A percentile compares a stretch with the other conserved stretches of the same genome.
These are phyloP conservation scores for Primulina tabacum DNA, from an alignment of 257 asterid species.

Conservation along the genomic window DNA sequence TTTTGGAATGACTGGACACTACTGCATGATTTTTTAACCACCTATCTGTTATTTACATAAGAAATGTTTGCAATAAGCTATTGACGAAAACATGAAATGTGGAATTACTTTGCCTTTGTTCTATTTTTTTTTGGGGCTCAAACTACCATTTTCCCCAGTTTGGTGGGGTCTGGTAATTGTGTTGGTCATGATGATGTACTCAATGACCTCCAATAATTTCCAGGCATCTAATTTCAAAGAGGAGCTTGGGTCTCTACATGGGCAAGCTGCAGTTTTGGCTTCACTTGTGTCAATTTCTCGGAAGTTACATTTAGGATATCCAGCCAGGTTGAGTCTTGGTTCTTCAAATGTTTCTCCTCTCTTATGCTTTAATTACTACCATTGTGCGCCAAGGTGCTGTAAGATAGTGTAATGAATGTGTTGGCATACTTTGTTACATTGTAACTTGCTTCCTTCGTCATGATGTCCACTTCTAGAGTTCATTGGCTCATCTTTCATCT, in stretches of 20 bases:
- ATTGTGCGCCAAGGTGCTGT: no score
- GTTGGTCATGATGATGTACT: slow-evolving; percentile 17
- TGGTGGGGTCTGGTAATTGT: slow-evolving; percentile 16
- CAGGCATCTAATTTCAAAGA: slow-evolving; percentile 72
- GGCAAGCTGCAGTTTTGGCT: slow-evolving; percentile 94
- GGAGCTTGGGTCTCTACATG: slow-evolving; percentile 82
- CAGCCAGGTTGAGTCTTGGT: slow-evolving; percentile 62
- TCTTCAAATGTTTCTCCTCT: slow-evolving; percentile 12
- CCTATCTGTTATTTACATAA: slow-evolving; percentile 15
- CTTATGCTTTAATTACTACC: background rate
- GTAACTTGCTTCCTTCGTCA: no score
- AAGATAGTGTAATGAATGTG: no score
- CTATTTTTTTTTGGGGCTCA: background rate
- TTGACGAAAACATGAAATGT: slow-evolving; percentile 7
- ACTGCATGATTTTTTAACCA: background rate
- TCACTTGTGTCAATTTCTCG: slow-evolving; percentile 83
- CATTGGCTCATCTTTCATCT: no score
- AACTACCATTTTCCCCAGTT: slow-evolving; percentile 12
- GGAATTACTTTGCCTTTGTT: slow-evolving; percentile 5
- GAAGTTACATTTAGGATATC: slow-evolving; percentile 94
- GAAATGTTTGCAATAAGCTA: slow-evolving; percentile 6
- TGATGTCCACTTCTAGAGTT: no score
- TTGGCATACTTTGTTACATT: no score
- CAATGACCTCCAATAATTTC: slow-evolving; percentile 20
- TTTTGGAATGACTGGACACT: slow-evolving; percentile 4